Base-by-base conservation (phyloP, 2,329 filamentous ascomycete genomes). In the Stachybotrys chartarum region DNA sequence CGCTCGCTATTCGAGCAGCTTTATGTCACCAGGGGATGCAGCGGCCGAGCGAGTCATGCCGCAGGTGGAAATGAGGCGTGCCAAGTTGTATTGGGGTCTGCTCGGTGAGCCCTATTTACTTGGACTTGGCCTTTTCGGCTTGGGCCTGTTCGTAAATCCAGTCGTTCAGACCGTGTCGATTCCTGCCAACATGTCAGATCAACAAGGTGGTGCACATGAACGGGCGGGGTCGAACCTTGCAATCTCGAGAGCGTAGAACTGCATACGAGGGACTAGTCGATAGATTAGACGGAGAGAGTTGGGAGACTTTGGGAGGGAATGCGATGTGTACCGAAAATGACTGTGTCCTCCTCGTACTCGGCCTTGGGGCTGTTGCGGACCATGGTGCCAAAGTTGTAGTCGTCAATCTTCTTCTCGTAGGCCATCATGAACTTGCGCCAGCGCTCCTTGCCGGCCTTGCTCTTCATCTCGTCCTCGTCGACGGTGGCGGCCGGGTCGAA, bases 361-460 rank as follows among this genome's bases (percentile, higher is more conserved):
- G 73, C 84, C 64, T 88, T 90, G 44, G 91, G 81, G 66, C 82
- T 89, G 56, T 83, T 81, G 56, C 94, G 85, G 64, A 99, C 72
- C 82, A 99, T 92, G 39, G 94, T 97, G 55, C 94, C 94, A 72
- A 97, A 99, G 78, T 97, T 99, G 80, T 86, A 99, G 74, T 99
- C 95, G 60, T 94, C 88, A n/a, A 99, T 79, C 74, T 83, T 93
- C 74, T 96, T 92, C 76, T 97, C 91, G 72, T 97, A 99, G 59
- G 81, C 78, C 80, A 88, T 92, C 82, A 97, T 88, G 76, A 97
- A 99, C 61, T 88, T 89, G 66, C 94, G 85, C 94, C 94, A 99
- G 70, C 83, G 82, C 75, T 95, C 91, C 79, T 99, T 99, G 70
- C 93, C 93, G 14, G 78, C 75, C 77, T 96, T 95, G 82, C 90